Conservation (phyloP, 129 eudicot genomes). For the Arctium minus region DNA sequence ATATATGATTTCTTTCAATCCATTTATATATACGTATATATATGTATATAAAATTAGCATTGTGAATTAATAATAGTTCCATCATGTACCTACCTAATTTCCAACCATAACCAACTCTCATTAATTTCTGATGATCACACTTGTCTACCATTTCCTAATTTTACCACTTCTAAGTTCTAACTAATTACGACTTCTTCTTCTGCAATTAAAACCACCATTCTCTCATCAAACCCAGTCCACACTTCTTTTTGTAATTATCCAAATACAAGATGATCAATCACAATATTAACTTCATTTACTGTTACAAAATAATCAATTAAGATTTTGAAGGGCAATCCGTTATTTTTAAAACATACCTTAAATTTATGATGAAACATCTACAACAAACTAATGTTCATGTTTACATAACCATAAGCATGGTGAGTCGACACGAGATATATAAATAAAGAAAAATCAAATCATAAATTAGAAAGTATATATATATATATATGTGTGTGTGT, state of each 20-base stretch:
- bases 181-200: neutral
- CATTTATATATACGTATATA: too few relatives aligned
- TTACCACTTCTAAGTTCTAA: neutral
- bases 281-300: neutral
- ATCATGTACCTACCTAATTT: too few relatives aligned
- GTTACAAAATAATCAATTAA: neutral
- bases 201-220: neutral
- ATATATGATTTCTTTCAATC: too few relatives aligned
- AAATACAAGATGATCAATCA: neutral
- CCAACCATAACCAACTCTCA: too few relatives aligned
- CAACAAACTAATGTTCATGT: constrained; percentile 43
- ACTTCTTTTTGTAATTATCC: neutral
- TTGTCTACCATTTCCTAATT: neutral
- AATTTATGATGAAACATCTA: constrained; percentile 41
- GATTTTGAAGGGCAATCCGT: neutral
- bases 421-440: neutral
- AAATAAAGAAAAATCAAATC: too few relatives aligned
- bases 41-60: too few relatives aligned
- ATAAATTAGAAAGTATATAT: too few relatives aligned
- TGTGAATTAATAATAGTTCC: too few relatives aligned
- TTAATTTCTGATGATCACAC: neutral
- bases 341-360: constrained; percentile 4
- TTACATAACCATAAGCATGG: constrained; percentile 32
- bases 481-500: too few relatives aligned
- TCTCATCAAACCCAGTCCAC: neutral